phyloP scores from a whole-genome alignment of 352 stramenopile species.

The Phytophthora rubi region DNA sequence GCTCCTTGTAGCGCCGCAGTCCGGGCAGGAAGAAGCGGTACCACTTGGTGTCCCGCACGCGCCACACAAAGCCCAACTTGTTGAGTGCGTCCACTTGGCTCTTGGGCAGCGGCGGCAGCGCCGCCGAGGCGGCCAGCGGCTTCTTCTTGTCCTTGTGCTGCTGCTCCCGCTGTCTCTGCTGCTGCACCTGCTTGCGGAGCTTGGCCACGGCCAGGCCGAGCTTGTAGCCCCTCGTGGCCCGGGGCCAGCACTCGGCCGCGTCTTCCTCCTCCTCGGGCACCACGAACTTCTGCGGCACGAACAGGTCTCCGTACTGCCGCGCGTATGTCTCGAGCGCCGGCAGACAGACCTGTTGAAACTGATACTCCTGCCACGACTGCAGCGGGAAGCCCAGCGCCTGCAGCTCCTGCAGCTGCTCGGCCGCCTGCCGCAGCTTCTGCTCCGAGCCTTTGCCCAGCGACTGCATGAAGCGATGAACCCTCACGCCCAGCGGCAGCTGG shows the following conservation, averaged over 20 bases:
- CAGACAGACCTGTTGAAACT: conserved; percentile 63
- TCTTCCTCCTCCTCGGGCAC: conserved; percentile 60
- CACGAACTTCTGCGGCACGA: conserved; percentile 94
- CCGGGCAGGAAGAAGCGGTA: conserved; percentile 72
- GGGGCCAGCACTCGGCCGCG: conserved; percentile 56
- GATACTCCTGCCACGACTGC: conserved; percentile 64
- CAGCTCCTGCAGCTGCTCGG: conserved; percentile 47
- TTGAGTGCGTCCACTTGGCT: conserved; percentile 83
- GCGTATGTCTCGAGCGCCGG: conserved; percentile 86
- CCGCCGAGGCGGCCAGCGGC: not conserved
- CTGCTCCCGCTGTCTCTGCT: conserved; percentile 32
- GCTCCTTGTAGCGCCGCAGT: conserved; percentile 57
- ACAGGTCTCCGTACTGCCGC: conserved; percentile 81
- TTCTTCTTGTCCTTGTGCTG: conserved; percentile 30
- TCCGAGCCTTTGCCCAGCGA: conserved; percentile 20
- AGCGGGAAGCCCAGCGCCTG: conserved; percentile 64
- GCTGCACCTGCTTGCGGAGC: conserved; percentile 70
- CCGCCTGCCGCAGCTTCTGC: not conserved
- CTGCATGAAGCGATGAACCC: conserved; percentile 67
- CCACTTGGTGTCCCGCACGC: conserved; percentile 78
- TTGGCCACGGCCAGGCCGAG: conserved; percentile 91
- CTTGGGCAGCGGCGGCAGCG: conserved; percentile 49
- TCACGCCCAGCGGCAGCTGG: conserved; percentile 55
- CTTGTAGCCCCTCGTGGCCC: conserved; percentile 80
- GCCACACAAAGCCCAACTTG: conserved; percentile 93